A percentile compares a stretch with the other conserved stretches of the same genome.
These are phyloP conservation scores for Pleurotus salmoneostramineus DNA, from an alignment of 768 basidiomycete genomes.

Conservation along the genomic window DNA sequence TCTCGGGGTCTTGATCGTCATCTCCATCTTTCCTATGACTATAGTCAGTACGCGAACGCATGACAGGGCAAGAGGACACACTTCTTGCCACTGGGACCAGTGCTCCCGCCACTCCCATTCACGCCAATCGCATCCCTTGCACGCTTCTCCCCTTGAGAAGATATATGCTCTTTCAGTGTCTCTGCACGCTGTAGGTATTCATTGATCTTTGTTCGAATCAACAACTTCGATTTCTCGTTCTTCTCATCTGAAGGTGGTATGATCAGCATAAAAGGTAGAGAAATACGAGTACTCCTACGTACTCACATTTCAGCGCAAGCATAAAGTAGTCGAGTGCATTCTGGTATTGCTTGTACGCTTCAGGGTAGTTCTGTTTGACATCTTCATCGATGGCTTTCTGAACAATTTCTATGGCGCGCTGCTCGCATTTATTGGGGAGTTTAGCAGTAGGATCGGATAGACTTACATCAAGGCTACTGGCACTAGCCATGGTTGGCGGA, in stretches of 20 bases:
- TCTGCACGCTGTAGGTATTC: slow-evolving; percentile 94
- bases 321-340: slow-evolving; percentile 98
- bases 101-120: slow-evolving; percentile 38
- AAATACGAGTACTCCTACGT: slow-evolving; percentile 16
- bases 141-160: slow-evolving; percentile 58
- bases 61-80: slow-evolving; percentile 19
- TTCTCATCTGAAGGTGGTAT: slow-evolving; percentile 63
- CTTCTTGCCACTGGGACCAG: slow-evolving; percentile 43
- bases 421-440: neutral
- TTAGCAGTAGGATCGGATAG: neutral
- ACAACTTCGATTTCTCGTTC: slow-evolving; percentile 85
- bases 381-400: slow-evolving; percentile 77
- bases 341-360: slow-evolving; percentile 93
- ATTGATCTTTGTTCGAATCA: slow-evolving; percentile 84
- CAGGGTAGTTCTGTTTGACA: slow-evolving; percentile 86
- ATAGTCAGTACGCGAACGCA: neutral
- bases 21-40: slow-evolving; percentile 42
- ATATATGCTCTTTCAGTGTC: slow-evolving; percentile 82
- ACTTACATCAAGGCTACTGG: slow-evolving; percentile 31
- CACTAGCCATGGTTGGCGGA: slow-evolving; percentile 22
- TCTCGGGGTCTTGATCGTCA: slow-evolving; percentile 85
- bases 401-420: slow-evolving; percentile 14
- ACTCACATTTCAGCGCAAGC: slow-evolving; percentile 87
- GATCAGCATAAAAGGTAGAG: neutral
- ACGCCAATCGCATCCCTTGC: slow-evolving; percentile 45